Evolutionary conservation across 805 yeast species (phyloP), one percentile per base, ranked within the genome.

Genomic region (Kregervanrija fluxuum): DNA sequence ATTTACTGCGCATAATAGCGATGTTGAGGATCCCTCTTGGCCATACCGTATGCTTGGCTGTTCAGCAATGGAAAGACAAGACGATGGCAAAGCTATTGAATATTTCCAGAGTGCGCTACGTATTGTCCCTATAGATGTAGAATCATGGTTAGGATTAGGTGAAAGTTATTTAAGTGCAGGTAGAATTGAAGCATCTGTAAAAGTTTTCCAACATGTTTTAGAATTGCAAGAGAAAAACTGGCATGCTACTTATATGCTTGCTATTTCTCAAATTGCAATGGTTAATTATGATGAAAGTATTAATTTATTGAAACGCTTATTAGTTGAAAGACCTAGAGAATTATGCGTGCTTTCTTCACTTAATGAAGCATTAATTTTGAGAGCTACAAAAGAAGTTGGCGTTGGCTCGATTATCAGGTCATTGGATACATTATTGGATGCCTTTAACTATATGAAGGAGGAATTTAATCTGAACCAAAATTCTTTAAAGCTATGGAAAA

Each of bases 81-180:
- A 83, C 52, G 86, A 79, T 50, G 79, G 77, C 1, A 80, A 79
- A 44, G 95, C 99, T 0, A 83, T 91, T 39, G 91, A 85, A 61
- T 80, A 85, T 77, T 89, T 87, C 58, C 99, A 93, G 62, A 75
- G 80, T 28, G 89, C 96, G 1, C 68, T 93, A 40, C 73, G 97
- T 49, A 67, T 84, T 50, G 68, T 80, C 37, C 68, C 83, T 0
- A 50, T 57, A 43, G 97, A 93, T 62, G 60, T 76, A 1, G 82
- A 85, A 51, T 82, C 95, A 2, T 91, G 98, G 97, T 70, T 85
- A 30, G 96, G 96, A 1, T 68, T 93, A n/a, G 99, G 99, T n/a
- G 98, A 93, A 60, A 91, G 96, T 0, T 93, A 93, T 61, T 69
- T 75, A 44, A 76, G 80, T 22, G 79, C 93, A 61, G 99, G 99